These are phyloP conservation scores for Pterocarpus santalinus DNA, from an alignment of 306 rosid genomes.

Conservation along the genomic window DNA sequence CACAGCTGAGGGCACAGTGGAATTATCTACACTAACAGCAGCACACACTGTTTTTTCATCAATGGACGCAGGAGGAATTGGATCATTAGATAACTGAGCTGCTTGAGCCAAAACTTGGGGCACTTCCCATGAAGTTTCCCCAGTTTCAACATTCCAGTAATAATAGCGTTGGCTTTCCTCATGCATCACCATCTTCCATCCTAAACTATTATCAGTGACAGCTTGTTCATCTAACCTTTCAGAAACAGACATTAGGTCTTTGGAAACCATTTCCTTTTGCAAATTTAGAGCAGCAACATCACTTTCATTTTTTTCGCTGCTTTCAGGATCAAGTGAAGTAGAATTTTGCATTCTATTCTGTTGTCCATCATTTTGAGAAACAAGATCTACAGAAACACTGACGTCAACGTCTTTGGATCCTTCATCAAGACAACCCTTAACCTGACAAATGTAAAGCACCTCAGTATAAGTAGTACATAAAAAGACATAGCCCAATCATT, in stretches of 20 bases:
- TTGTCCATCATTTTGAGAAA: slow-evolving; percentile 56
- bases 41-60: slow-evolving; percentile 47
- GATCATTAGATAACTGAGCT: slow-evolving; percentile 57
- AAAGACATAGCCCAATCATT: slow-evolving; percentile 14
- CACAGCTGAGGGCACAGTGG: slow-evolving; percentile 50
- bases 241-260: slow-evolving; percentile 51
- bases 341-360: slow-evolving; percentile 49
- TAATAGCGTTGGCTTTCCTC: slow-evolving; percentile 86
- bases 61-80: slow-evolving; percentile 44
- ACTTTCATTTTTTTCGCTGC: slow-evolving; percentile 54
- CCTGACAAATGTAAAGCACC: slow-evolving; percentile 57
- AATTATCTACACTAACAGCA: slow-evolving; percentile 48
- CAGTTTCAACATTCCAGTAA: slow-evolving; percentile 95
- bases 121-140: slow-evolving; percentile 97
- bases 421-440: slow-evolving; percentile 50
- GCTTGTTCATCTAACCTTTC: slow-evolving; percentile 56
- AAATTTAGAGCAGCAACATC: slow-evolving; percentile 46
- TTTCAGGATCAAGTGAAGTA: slow-evolving; percentile 53
- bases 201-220: slow-evolving; percentile 65
- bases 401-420: slow-evolving; percentile 50
- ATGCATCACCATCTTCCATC: slow-evolving; percentile 96
- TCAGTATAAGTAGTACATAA: slow-evolving; percentile 26
- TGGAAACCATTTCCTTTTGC: slow-evolving; percentile 54
- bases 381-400: slow-evolving; percentile 47
- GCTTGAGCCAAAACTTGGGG: slow-evolving; percentile 75